Conservation (phyloP, 306 rosid species). For the Betula pendula region DNA sequence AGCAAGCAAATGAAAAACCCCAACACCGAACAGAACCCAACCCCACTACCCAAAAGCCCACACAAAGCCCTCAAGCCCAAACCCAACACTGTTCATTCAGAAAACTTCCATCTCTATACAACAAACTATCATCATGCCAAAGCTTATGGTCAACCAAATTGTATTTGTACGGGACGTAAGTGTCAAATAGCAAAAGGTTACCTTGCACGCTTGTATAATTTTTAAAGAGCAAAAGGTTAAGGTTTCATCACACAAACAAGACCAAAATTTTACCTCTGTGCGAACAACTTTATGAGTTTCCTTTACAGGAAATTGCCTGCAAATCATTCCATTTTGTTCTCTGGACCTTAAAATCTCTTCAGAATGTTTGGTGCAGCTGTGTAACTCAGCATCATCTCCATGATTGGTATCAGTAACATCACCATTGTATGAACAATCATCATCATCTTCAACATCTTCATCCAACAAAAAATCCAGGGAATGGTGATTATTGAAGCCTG, state of each 20-base stretch:
- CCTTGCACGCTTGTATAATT: neutral
- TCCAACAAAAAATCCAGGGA: conserved; percentile 62
- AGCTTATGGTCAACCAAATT: neutral
- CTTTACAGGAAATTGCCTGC: conserved; percentile 90
- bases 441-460: conserved; percentile 65
- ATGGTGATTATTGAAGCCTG: conserved; percentile 39
- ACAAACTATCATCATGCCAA: neutral
- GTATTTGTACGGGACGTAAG: neutral
- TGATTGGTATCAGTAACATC: conserved; percentile 44
- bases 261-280: conserved; percentile 57
- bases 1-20: too few relatives aligned
- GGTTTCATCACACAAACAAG: conserved; percentile 2
- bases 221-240: neutral
- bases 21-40: too few relatives aligned
- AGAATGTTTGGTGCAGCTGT: conserved; percentile 53
- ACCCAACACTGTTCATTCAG: neutral
- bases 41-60: too few relatives aligned
- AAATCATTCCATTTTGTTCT: conserved; percentile 69
- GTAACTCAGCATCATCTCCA: conserved; percentile 59
- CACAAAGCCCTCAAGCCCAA: too few relatives aligned
- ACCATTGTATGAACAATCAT: conserved; percentile 51
- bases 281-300: conserved; percentile 73
- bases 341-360: conserved; percentile 76
- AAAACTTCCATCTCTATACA: neutral
- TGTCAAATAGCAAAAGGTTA: neutral